These are phyloP conservation scores for Lodderomyces parapsilosis DNA, from an alignment of 1,139 yeast genomes.

Conservation along the genomic window DNA sequence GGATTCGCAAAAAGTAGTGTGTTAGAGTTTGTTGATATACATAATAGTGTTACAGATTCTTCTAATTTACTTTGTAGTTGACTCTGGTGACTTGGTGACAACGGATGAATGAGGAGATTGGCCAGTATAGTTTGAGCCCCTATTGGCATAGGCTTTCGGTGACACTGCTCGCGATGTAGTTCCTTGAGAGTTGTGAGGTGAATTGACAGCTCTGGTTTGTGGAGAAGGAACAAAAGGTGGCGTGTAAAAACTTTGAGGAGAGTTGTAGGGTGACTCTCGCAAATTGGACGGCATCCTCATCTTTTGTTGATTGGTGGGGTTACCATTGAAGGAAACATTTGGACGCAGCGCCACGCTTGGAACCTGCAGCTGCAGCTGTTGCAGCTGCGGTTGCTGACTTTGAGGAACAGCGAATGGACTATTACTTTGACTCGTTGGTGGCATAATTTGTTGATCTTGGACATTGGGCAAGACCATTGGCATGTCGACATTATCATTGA, in stretches of 20 bases:
- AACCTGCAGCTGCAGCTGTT: constrained; percentile 9
- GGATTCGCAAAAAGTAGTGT: no score
- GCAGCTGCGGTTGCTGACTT: constrained; percentile 11
- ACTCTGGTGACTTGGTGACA: constrained; percentile 1
- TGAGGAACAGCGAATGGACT: constrained; percentile 5
- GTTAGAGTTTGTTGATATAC: no score
- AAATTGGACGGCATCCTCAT: constrained; percentile 9
- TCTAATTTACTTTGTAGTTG: neutral
- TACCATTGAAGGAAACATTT: neutral
- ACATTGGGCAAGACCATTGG: constrained; percentile 42
- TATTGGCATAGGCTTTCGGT: constrained; percentile 5
- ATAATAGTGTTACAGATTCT: neutral
- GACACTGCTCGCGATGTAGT: constrained; percentile 5
- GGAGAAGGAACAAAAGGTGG: constrained; percentile 13
- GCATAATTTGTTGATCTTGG: constrained; percentile 15
- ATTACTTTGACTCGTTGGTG: neutral
- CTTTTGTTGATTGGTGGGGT: constrained; percentile 6
- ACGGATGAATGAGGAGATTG: neutral
- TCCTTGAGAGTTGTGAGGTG: neutral
- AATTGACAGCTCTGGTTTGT: neutral
- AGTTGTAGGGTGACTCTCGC: constrained; percentile 20
- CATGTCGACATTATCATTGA: constrained; percentile 44
- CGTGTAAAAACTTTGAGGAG: constrained; percentile 23
- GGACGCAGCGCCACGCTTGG: neutral
- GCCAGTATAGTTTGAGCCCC: neutral